Evolutionary conservation across 2,329 filamentous ascomycete species (phyloP).

Genomic region (Xylaria sp.): DNA sequence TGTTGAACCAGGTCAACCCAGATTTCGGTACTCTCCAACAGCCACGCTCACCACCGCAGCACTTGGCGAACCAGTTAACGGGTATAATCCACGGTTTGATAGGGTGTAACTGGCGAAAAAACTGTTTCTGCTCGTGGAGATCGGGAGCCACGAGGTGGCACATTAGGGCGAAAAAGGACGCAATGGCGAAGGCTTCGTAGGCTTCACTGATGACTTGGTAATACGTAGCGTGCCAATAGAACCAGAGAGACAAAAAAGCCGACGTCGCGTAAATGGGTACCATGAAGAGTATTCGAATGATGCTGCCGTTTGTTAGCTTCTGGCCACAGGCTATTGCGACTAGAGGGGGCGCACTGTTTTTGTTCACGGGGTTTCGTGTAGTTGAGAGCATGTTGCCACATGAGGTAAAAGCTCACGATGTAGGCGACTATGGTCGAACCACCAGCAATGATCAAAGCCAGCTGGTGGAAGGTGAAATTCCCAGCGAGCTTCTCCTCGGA

Average conservation of each 20-base stretch:
- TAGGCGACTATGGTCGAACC: conserved; percentile 61
- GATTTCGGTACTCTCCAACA: conserved; percentile 79
- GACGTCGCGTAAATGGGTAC: conserved; percentile 82
- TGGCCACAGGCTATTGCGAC: conserved; percentile 7
- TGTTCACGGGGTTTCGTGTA: conserved; percentile 71
- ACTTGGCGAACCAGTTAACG: conserved; percentile 74
- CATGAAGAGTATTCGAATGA: conserved; percentile 90
- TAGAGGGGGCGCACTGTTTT: conserved; percentile 54
- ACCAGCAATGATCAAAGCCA: conserved; percentile 63
- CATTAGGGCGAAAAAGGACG: conserved; percentile 84
- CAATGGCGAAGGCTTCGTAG: conserved; percentile 90
- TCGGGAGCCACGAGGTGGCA: conserved; percentile 83
- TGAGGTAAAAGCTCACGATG: conserved; percentile 64
- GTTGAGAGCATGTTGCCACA: conserved; percentile 67
- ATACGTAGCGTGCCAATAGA: conserved; percentile 82
- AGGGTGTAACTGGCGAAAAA: conserved; percentile 75
- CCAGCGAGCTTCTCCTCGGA: conserved; percentile 60
- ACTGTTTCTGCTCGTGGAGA: conserved; percentile 82
- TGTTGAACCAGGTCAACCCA: conserved; percentile 90
- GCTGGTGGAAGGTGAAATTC: conserved; percentile 63
- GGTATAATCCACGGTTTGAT: conserved; percentile 80
- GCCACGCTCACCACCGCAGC: conserved; percentile 74
- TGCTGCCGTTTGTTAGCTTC: conserved; percentile 57
- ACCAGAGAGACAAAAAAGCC: conserved; percentile 77
- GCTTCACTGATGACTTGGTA: conserved; percentile 84